Evolutionary conservation across 2,329 filamentous ascomycete species (phyloP), one percentile per base, ranked within the genome.

Genomic region (Tolypocladium inflatum): DNA sequence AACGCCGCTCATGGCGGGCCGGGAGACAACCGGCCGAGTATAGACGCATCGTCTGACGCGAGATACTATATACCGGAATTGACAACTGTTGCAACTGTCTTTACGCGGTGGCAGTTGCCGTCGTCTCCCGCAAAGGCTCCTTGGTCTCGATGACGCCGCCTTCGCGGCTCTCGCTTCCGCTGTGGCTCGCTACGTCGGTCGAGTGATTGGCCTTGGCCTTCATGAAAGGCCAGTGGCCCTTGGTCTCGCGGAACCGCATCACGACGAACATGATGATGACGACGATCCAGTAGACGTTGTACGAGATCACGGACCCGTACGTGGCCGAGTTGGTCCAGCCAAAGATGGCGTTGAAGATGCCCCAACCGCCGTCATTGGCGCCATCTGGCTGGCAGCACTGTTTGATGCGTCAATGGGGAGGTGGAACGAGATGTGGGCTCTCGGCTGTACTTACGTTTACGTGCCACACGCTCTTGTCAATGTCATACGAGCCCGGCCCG

Each of bases 281-380:
- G 10, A 77, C 78, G 55, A 94, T 73, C 91, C 91, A 96, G 76
- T 96, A 96, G 19, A 93, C 59, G 69, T 94, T 95, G 76, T 96
- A 96, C 1, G 88, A 86, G 62, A 96, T 85, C 62, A 96, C 88
- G 1, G 89, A 92, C 55, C 91, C 90, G 66, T 93, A 91, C 2
- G 91, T 95, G 6, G 89, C 91, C 15, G 88, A 90, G 75, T 96
- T 96, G 61, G 85, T 83, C 91, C 91, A 96, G 59, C 91, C 91
- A 13, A 96, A 78, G 56, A 96, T 79, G 59, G 89, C 85, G 66
- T 95, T 93, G 78, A 96, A 91, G 63, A 96, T 85, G 57, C 89
- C 90, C 91, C 90, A 96, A 51, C 88, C 89, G 42, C 87, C 85
- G 54, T 87, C 87, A 35, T 88, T 87, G 61, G 90, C 86, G 43